Evolutionary conservation across 345 rosid genomes (phyloP).

Genomic region (Euphorbia peplus): DNA sequence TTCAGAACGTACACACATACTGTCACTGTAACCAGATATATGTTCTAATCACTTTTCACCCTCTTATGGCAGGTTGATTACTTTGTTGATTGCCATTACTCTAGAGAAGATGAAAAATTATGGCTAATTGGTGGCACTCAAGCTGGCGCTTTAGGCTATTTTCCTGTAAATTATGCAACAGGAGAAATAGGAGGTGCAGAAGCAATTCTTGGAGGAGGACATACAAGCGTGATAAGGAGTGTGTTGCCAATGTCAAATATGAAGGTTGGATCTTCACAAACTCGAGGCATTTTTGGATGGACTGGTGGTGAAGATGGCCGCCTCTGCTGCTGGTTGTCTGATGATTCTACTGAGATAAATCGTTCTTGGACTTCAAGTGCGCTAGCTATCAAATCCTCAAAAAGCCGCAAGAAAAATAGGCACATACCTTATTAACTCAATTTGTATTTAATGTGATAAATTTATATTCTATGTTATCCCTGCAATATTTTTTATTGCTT

Average conservation of each 20-base stretch:
- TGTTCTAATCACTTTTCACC: not conserved
- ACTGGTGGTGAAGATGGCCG: slow-evolving; percentile 94
- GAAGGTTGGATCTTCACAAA: slow-evolving; percentile 33
- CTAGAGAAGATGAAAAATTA: slow-evolving; percentile 54
- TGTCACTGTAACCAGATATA: not conserved
- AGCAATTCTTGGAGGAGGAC: slow-evolving; percentile 86
- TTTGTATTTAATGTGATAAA: not conserved
- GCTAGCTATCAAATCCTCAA: slow-evolving; percentile 43
- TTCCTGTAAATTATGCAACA: slow-evolving; percentile 52
- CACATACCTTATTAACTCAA: slow-evolving; percentile 50
- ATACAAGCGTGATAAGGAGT: slow-evolving; percentile 62
- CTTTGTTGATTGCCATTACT: slow-evolving; percentile 76
- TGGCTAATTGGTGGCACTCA: slow-evolving; percentile 92
- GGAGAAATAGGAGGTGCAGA: slow-evolving; percentile 55
- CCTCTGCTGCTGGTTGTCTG: slow-evolving; percentile 79
- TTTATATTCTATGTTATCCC: not conserved
- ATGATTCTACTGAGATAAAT: slow-evolving; percentile 40
- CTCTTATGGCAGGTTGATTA: slow-evolving; percentile 68
- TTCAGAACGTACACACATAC: not conserved
- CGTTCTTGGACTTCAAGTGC: slow-evolving; percentile 73
- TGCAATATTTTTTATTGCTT: not conserved
- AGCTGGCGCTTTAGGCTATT: slow-evolving; percentile 73
- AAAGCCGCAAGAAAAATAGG: slow-evolving; percentile 44
- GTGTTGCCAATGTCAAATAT: slow-evolving; percentile 57
- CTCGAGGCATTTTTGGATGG: slow-evolving; percentile 78